Conservation (phyloP, 1,139 yeast species). For the Taiozyma sp. region DNA sequence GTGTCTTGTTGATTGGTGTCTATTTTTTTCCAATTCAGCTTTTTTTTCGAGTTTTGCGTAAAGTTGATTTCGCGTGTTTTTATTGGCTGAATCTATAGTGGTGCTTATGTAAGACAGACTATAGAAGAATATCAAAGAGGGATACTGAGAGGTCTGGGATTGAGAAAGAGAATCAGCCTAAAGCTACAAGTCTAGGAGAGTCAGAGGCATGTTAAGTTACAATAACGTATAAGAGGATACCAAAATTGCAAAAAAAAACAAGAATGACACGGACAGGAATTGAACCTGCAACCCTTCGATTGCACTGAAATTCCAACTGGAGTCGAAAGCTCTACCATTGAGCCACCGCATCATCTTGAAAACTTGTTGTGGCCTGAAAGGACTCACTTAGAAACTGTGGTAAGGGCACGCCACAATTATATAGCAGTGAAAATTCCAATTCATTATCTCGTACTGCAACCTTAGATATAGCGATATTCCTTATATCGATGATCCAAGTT, state of each 20-base stretch:
- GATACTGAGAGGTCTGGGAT: background rate
- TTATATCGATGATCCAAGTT: background rate
- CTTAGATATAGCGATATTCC: background rate
- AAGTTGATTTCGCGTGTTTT: conserved; percentile 19
- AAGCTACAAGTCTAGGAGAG: background rate
- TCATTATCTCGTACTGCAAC: background rate
- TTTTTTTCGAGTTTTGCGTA: conserved; percentile 16
- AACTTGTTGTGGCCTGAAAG: background rate
- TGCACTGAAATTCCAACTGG: conserved; percentile 44
- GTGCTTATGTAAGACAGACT: background rate
- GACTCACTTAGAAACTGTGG: background rate
- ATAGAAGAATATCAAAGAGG: background rate
- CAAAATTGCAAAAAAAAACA: conserved; percentile 19
- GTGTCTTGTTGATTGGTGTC: background rate
- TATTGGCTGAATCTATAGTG: conserved; percentile 17
- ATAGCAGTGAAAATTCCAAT: background rate
- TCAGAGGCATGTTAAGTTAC: background rate
- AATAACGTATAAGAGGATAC: background rate
- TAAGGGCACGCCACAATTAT: background rate
- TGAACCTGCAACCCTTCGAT: conserved; percentile 76
- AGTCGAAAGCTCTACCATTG: conserved; percentile 88
- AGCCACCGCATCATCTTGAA: conserved; percentile 61
- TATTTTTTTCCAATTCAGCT: background rate
- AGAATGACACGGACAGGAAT: conserved; percentile 68
- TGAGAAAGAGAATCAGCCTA: background rate